A percentile compares a stretch with the other conserved stretches of the same genome.
Conservation (phyloP, 2,329 filamentous ascomycete genomes). For the Beauveria sp. region DNA sequence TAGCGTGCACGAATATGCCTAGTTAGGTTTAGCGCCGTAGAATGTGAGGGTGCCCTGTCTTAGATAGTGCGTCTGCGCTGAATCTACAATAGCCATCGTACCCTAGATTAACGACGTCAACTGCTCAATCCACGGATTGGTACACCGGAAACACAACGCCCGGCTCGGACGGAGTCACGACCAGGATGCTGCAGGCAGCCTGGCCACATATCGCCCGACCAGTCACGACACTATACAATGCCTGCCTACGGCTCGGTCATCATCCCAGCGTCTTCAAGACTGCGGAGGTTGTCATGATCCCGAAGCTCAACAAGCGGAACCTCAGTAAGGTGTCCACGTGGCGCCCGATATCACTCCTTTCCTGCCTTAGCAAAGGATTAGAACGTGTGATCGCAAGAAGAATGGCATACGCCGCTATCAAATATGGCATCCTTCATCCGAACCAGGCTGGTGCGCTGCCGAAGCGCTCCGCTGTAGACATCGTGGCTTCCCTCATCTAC, state of each 20-base stretch:
- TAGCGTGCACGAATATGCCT: no score
- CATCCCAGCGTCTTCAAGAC: slow-evolving; percentile 16
- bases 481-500: slow-evolving; percentile 15
- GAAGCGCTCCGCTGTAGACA: slow-evolving; percentile 15
- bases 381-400: slow-evolving; percentile 18
- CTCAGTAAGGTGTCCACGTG: slow-evolving; percentile 14
- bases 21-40: no score
- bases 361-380: slow-evolving; percentile 20
- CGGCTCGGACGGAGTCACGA: no score
- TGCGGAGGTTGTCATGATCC: slow-evolving; percentile 19
- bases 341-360: slow-evolving; percentile 20
- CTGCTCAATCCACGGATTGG: no score
- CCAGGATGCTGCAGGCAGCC: no score
- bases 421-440: slow-evolving; percentile 15
- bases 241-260: slow-evolving; percentile 12
- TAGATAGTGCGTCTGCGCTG: no score
- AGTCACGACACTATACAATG: slow-evolving; percentile 6
- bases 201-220: background rate
- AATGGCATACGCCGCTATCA: slow-evolving; percentile 16
- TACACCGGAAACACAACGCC: no score
- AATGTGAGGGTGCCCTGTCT: no score
- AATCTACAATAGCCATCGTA: no score
- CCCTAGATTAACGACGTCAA: no score
- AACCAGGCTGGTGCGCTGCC: slow-evolving; percentile 18
- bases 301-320: slow-evolving; percentile 18